A percentile compares a stretch with the other conserved stretches of the same genome.
Evolutionary conservation across 1,139 yeast genomes (phyloP).

Genomic region (Trichomonascaceae sp.): DNA sequence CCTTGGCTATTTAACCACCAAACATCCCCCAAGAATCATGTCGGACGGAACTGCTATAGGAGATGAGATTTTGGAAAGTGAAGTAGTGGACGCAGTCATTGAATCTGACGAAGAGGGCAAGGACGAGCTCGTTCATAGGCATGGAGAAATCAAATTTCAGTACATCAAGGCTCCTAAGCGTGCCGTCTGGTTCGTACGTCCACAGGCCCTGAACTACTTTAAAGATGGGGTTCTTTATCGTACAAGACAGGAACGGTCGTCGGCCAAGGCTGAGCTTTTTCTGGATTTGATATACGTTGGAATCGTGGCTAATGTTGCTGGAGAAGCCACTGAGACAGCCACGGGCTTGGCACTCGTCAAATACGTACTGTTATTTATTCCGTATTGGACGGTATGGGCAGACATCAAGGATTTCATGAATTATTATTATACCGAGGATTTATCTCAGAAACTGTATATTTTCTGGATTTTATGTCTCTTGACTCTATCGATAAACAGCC

Average conservation of each 20-base stretch:
- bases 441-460: slow-evolving; percentile 48
- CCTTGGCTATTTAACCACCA: background rate
- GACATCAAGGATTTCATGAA: slow-evolving; percentile 61
- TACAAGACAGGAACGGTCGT: slow-evolving; percentile 49
- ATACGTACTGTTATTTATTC: slow-evolving; percentile 48
- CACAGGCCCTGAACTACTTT: slow-evolving; percentile 59
- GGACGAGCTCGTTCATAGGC: slow-evolving; percentile 15
- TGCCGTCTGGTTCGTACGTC: slow-evolving; percentile 26
- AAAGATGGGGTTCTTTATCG: slow-evolving; percentile 52
- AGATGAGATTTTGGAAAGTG: background rate
- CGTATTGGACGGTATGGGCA: slow-evolving; percentile 60
- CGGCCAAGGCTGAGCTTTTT: slow-evolving; percentile 52
- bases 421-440: slow-evolving; percentile 58
- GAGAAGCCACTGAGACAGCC: slow-evolving; percentile 48
- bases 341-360: slow-evolving; percentile 43
- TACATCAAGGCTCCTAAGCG: slow-evolving; percentile 13
- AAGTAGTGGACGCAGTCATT: background rate
- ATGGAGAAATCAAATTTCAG: slow-evolving; percentile 15
- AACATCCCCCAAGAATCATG: background rate
- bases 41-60: background rate
- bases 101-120: background rate
- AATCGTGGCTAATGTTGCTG: slow-evolving; percentile 55
- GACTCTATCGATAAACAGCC: slow-evolving; percentile 50
- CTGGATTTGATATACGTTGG: slow-evolving; percentile 62
- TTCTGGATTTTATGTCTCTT: slow-evolving; percentile 50